Conservation (phyloP, 176 grass and related monocot species). For the Oryza brachyantha region DNA sequence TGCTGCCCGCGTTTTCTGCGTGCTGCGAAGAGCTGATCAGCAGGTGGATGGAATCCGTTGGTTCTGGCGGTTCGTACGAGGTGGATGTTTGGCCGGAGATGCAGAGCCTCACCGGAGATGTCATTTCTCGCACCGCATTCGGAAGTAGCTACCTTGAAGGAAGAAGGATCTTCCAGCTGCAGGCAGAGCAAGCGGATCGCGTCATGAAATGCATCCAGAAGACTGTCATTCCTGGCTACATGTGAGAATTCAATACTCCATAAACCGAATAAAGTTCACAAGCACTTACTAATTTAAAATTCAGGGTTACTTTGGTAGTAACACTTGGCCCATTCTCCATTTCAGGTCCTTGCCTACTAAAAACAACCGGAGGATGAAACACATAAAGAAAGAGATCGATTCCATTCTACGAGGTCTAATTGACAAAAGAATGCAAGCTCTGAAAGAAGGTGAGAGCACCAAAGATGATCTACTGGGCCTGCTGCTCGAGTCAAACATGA, state of each 20-base stretch:
- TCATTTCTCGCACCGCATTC: conserved; percentile 58
- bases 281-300: background rate
- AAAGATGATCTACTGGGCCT: conserved; percentile 43
- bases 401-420: conserved; percentile 42
- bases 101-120: conserved; percentile 60
- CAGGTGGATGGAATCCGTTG: conserved; percentile 39
- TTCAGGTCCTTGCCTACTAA: conserved; percentile 49
- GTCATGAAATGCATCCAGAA: background rate
- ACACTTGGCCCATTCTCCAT: background rate
- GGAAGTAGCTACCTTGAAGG: conserved; percentile 51
- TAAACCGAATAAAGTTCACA: background rate
- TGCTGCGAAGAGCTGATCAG: conserved; percentile 48
- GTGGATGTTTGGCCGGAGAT: conserved; percentile 51
- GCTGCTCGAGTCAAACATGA: conserved; percentile 58
- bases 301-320: too few species aligned
- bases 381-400: conserved; percentile 34
- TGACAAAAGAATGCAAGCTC: conserved; percentile 36
- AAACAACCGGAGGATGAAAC: conserved; percentile 42
- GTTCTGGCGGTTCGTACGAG: conserved; percentile 27
- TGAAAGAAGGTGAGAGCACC: conserved; percentile 35
- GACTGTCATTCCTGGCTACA: conserved; percentile 42
- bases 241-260: conserved; percentile 24
- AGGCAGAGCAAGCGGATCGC: conserved; percentile 31
- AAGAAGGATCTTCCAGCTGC: conserved; percentile 53
- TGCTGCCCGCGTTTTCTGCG: conserved; percentile 56